Conservation (phyloP, 352 stramenopile genomes). For the Phytophthora cajani region DNA sequence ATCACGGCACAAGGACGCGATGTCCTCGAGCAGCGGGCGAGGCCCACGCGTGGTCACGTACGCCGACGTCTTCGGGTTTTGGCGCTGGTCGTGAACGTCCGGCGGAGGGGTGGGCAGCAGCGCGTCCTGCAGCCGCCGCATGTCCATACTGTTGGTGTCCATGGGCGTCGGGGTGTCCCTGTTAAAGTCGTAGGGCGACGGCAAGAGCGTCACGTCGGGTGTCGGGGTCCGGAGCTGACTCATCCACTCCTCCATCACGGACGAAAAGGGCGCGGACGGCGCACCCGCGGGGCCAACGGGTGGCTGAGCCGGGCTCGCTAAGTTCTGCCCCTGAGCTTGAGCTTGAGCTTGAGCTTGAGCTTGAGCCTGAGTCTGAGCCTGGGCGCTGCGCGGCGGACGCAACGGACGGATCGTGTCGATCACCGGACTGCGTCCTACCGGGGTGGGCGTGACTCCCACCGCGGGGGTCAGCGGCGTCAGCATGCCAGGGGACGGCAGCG, state of each 20-base stretch:
- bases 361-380: background rate
- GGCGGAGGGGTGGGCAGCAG: conserved; percentile 74
- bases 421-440: conserved; percentile 43
- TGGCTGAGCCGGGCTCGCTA: conserved; percentile 30
- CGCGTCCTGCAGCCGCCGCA: conserved; percentile 77
- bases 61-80: conserved; percentile 67
- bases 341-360: too few relatives aligned
- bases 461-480: conserved; percentile 51
- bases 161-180: conserved; percentile 77
- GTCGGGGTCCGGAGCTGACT: conserved; percentile 79
- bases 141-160: conserved; percentile 67
- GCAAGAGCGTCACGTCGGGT: conserved; percentile 79
- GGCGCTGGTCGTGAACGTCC: conserved; percentile 62
- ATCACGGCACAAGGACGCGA: conserved; percentile 80
- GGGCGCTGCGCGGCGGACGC: conserved; percentile 20
- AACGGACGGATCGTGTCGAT: conserved; percentile 41
- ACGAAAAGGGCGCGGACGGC: conserved; percentile 65
- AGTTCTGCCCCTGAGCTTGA: conserved; percentile 3
- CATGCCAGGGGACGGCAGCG: conserved; percentile 59
- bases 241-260: conserved; percentile 86
- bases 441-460: conserved; percentile 9
- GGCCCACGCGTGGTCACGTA: conserved; percentile 59
- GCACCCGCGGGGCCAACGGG: conserved; percentile 14
- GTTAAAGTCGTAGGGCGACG: conserved; percentile 83
- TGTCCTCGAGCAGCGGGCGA: conserved; percentile 75